Evolutionary conservation across 768 basidiomycete species (phyloP).

Genomic region (Rubroboletus pulcherrimus): DNA sequence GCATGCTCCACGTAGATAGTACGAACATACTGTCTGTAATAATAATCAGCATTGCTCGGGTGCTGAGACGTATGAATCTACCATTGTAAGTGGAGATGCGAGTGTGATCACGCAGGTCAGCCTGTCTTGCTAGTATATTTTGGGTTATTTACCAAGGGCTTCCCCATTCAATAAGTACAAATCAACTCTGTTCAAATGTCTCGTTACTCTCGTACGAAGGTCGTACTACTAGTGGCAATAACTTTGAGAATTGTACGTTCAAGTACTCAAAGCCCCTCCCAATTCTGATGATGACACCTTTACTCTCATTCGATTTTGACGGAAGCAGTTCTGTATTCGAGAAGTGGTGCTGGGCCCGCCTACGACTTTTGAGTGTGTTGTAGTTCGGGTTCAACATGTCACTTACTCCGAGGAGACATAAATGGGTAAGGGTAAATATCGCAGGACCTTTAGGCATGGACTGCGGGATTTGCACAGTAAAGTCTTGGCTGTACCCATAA

Average conservation of each 20-base stretch:
- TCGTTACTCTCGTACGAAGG: background rate
- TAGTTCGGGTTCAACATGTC: background rate
- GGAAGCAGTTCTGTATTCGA: background rate
- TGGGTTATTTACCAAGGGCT: slow-evolving; percentile 10
- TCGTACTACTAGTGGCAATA: background rate
- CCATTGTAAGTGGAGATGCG: slow-evolving; percentile 12
- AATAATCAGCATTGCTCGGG: background rate
- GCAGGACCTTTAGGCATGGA: background rate
- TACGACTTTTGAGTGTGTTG: background rate
- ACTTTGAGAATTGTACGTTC: too few relatives aligned
- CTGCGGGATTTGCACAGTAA: background rate
- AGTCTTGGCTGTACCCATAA: background rate
- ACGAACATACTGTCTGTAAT: slow-evolving; percentile 54
- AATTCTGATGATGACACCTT: background rate
- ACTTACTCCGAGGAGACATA: background rate
- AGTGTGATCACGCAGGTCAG: background rate
- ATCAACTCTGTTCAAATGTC: background rate
- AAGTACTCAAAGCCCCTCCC: background rate
- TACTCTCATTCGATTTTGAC: background rate
- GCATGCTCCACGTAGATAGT: slow-evolving; percentile 60
- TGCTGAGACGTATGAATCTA: background rate
- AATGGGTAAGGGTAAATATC: background rate
- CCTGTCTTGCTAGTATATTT: background rate
- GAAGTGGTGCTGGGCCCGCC: background rate
- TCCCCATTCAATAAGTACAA: slow-evolving; percentile 18